Evolutionary conservation across 805 yeast species (phyloP), one percentile per base, ranked within the genome.

Genomic region (Kluyveromyces siamensis): DNA sequence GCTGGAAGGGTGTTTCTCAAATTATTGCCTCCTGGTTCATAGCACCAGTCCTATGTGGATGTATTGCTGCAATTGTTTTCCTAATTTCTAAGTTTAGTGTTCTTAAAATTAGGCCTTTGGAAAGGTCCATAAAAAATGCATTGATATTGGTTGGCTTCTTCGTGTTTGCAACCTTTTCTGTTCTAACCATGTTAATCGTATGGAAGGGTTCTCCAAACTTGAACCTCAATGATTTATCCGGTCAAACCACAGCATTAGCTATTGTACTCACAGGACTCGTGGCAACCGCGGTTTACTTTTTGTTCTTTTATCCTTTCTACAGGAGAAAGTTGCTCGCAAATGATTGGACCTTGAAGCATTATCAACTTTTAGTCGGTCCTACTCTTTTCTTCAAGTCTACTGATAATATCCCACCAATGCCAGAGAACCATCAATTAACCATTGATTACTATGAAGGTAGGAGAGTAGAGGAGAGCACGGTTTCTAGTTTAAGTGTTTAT

Each of bases 191-290:
- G 85, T 74, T 83, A 65, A 80, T 84, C 61, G 87, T 81, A 37
- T 83, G 87, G 86, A 83, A 84, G 63, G 90, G 89, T 57, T 83
- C 90, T 48, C 88, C 90, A 57, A 74, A 75, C 54, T 73, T 84
- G 56, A 68, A 78, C 27, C 71, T 84, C 58, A 71, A 77, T 53
- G 60, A 77, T 8, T 70, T 84, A 47, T 69, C 81, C 1, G 58
- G 71, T 6, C 76, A 76, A 30, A 74, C 82, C 10, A 76, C 76
- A 40, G 72, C 68, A 42, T 85, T 80, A 9, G 71, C 86, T 30
- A 77, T 82, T 52, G 66, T 83, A 48, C 86, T 88, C 48, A 83
- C 77, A 48, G 88, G 80, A 53, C 80, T 66, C 37, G 83, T 73
- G 52, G 84, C 85, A 8, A 55, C 73, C 13, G 39, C 66, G 1